Percentiles rank a stretch among this genome's conserved stretches.
Evolutionary conservation across 78 protist genomes (phyloP).

Genomic region (Mastigamoeba balamuthi): DNA sequence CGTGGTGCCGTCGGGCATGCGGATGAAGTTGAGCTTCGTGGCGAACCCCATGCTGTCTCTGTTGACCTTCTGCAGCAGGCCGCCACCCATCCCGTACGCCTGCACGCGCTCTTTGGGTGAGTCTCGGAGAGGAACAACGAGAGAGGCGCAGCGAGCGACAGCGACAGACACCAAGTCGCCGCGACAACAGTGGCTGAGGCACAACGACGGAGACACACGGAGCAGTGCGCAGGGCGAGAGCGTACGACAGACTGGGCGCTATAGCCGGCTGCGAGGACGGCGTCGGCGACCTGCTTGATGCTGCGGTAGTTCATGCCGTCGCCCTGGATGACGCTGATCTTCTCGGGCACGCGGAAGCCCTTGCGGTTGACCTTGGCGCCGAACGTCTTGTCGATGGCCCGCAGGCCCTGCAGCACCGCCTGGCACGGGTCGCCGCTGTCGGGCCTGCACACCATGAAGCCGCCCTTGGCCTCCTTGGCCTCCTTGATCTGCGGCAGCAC

Average conservation of each 20-base stretch:
- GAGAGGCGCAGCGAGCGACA: too few species aligned
- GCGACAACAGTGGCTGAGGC: background rate
- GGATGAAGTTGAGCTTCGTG: background rate
- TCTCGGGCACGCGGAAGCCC: background rate
- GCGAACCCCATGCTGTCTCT: constrained; percentile 6
- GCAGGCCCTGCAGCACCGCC: background rate
- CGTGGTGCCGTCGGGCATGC: background rate
- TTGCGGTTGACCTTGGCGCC: background rate
- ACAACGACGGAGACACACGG: background rate
- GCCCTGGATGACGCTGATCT: background rate
- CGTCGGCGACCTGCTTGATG: background rate
- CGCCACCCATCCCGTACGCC: constrained; percentile 21
- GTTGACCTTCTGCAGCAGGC: constrained; percentile 22
- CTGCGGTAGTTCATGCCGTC: constrained; percentile 1
- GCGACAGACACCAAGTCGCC: too few species aligned
- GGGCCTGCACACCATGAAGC: constrained; percentile 1
- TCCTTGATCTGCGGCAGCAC: background rate
- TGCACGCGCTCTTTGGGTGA: too few species aligned
- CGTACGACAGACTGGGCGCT: background rate
- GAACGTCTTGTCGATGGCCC: background rate
- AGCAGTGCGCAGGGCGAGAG: background rate
- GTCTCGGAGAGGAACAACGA: too few species aligned
- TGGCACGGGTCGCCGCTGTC: constrained; percentile 5
- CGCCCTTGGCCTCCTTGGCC: background rate
- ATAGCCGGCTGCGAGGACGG: background rate